phyloP scores from a whole-genome alignment of 176 grass and related monocot species.

The Echinochloa phyllopogon region DNA sequence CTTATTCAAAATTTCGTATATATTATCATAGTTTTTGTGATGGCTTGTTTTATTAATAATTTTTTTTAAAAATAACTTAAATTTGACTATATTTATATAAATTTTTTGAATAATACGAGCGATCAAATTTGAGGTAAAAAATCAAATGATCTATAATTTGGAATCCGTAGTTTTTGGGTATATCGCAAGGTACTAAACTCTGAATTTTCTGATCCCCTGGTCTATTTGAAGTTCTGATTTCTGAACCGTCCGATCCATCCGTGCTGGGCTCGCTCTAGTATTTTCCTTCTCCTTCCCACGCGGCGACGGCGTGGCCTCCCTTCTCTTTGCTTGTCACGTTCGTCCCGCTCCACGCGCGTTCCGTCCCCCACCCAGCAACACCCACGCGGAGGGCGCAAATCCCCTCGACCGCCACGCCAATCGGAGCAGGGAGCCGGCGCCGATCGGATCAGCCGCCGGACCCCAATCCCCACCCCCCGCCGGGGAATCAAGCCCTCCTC shows the following conservation, averaged over 20 bases:
- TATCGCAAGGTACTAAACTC: too few relatives aligned
- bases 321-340: background rate
- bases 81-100: too few relatives aligned
- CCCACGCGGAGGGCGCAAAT: conserved; percentile 32
- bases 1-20: too few relatives aligned
- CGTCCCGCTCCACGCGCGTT: conserved; percentile 30
- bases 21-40: too few relatives aligned
- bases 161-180: too few relatives aligned
- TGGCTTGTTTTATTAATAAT: too few relatives aligned
- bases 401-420: conserved; percentile 23
- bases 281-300: background rate
- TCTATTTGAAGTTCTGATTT: too few relatives aligned
- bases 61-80: too few relatives aligned
- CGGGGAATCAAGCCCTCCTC: background rate
- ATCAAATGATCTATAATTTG: too few relatives aligned
- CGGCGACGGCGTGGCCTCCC: conserved; percentile 19
- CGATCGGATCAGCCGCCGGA: background rate
- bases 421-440: conserved; percentile 3
- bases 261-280: background rate
- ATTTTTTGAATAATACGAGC: too few relatives aligned
- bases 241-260: background rate
- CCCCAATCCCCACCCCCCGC: background rate
- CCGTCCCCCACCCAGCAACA: background rate
- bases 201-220: too few relatives aligned
- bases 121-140: too few relatives aligned